These are phyloP conservation scores for Drechslera avenae DNA, from an alignment of 2,329 filamentous ascomycete species.

Conservation along the genomic window DNA sequence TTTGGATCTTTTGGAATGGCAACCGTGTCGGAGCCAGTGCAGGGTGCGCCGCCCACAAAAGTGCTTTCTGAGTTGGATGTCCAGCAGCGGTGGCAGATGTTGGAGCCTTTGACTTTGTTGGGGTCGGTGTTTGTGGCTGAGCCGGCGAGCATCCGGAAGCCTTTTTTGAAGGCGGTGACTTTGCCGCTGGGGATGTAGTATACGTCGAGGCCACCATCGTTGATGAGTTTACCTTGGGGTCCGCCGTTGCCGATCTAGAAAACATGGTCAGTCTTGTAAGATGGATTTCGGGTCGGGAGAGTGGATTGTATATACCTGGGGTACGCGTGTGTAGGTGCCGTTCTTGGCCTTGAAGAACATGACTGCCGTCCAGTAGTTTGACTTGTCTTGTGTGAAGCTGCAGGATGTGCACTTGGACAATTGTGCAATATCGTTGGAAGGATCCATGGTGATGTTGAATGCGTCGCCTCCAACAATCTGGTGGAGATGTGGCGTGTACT, in stretches of 20 bases:
- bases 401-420: conserved; percentile 43
- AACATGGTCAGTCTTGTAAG: background rate
- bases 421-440: conserved; percentile 28
- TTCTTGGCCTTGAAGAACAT: conserved; percentile 47
- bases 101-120: conserved; percentile 34
- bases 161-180: conserved; percentile 44
- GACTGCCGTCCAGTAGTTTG: conserved; percentile 46
- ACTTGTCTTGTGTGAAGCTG: conserved; percentile 40
- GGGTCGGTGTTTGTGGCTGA: conserved; percentile 38
- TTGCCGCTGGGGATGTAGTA: conserved; percentile 46
- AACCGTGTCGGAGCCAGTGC: conserved; percentile 57
- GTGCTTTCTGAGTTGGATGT: conserved; percentile 54
- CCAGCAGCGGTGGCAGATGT: conserved; percentile 46
- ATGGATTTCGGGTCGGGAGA: background rate
- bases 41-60: conserved; percentile 58
- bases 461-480: conserved; percentile 43
- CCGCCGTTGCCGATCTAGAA: conserved; percentile 38
- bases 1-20: conserved; percentile 54
- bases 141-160: conserved; percentile 44
- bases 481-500: conserved; percentile 45
- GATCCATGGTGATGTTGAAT: conserved; percentile 45
- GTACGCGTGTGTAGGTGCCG: conserved; percentile 39
- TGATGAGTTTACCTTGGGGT: conserved; percentile 42
- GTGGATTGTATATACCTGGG: conserved; percentile 19
- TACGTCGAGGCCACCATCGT: conserved; percentile 43